Base-by-base conservation (phyloP, 768 basidiomycete species). In the Mycena kentingensis region DNA sequence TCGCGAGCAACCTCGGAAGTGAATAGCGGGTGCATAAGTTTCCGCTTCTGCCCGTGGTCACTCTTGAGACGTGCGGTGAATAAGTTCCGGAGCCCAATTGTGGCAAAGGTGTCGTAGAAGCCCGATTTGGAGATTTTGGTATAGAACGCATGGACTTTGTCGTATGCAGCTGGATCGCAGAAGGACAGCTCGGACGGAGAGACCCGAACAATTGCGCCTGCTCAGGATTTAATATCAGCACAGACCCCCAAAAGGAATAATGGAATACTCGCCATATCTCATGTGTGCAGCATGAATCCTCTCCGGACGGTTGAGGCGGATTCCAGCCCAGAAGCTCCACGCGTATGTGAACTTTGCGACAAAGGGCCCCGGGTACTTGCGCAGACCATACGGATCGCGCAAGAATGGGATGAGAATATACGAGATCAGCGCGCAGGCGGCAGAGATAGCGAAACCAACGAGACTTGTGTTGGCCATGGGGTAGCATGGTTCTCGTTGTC, bases 21-120 rank as follows among this genome's bases (percentile, higher is more conserved):
- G 66, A 81, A 80, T 57, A 81, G 77, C 52, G 77, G 71, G 2
- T 82, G 81, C 19, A 87, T 80, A 32, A 87, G 83, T 69, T 85
- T 85, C 65, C 83, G 75, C 70, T 85, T 86, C 22, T 85, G 74
- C 10, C 81, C 76, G 64, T 86, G 84, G 48, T 85, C 81, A 12
- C 51, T 25, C 21, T 53, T 77, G 38, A 76, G 67, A 16, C 80
- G 73, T 12, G 77, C 76, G 62, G 77, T 79, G 73, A 81, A 80
- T 29, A 56, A 44, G 26, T 51, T 56, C 18, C 22, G 45, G 19
- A 80, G 62, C 2, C 77, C 77, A 29, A 79, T 77, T 25, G 51
- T 16, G 2, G 79, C 78, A 58, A 82, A 82, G 7, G 66, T 65
- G 29, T 77, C 71, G 58, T 76, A 81, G 60, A 81, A 82, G n/a